phyloP scores from a whole-genome alignment of 2,329 filamentous ascomycete species.

The Monilinia fructicola region DNA sequence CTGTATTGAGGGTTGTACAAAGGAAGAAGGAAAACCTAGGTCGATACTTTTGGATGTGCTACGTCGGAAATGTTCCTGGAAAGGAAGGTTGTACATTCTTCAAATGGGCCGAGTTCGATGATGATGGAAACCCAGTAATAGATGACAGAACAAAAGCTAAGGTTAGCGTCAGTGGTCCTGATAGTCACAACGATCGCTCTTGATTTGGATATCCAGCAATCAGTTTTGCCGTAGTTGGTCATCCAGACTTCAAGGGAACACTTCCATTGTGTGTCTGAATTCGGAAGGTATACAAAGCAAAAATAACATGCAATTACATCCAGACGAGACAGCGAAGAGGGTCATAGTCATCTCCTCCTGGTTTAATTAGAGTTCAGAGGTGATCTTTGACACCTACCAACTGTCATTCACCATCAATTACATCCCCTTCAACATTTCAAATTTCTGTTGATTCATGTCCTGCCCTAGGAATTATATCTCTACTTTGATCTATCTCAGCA shows the following conservation, averaged over 20 bases:
- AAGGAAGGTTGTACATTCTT: constrained; percentile 74
- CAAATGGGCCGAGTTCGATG: constrained; percentile 81
- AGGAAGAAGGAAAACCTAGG: constrained; percentile 74
- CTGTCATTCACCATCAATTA: background rate
- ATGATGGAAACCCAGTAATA: constrained; percentile 79
- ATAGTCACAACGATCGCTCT: background rate
- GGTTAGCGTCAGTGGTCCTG: background rate
- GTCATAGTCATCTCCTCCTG: background rate
- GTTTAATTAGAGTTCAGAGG: background rate
- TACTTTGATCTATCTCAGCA: background rate
- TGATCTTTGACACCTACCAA: background rate
- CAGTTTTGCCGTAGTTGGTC: background rate
- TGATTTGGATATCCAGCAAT: background rate
- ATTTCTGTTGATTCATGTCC: background rate
- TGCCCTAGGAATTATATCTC: background rate
- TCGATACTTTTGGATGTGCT: constrained; percentile 92
- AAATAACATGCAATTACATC: too few species aligned
- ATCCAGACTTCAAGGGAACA: too few species aligned
- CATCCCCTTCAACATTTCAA: background rate
- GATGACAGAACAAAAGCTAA: constrained; percentile 4
- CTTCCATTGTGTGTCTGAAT: background rate
- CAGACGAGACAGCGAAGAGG: background rate
- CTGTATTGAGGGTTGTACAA: constrained; percentile 74
- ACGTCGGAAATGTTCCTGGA: constrained; percentile 69
- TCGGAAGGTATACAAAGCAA: background rate